Evolutionary conservation across 73 alveolate genomes (phyloP), one percentile per base, ranked within the genome.

Genomic region (Paramecium sexaurelia): DNA sequence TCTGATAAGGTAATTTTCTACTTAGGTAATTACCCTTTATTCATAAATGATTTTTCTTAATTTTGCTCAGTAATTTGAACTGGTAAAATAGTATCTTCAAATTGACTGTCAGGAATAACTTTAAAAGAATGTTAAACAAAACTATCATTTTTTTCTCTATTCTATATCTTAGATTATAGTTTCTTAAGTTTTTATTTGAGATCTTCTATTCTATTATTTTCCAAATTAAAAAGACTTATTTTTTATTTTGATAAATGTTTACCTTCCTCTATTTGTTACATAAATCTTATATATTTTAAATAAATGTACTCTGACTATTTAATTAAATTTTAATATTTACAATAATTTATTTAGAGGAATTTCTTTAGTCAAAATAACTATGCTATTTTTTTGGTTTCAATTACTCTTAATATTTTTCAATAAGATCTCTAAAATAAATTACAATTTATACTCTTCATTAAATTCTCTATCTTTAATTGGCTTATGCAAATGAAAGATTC

Each of bases 401-500:
- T 78, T 78, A 43, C 24, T 78, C 22, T 78, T 78, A 13, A 78
- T 78, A 71, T 71, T 71, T 71, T 37, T 71, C 61, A 33, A 78
- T 78, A 5, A 78, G 19, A 45, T 78, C 90, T 22, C 90, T 78
- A 78, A 78, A 78, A 78, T 39, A n/a, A 75, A 3, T 22, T 13
- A 19, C 0, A 33, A 40, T 0, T n/a, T 32, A 73, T 78, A 78
- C 90, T 45, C 73, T 45, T 78, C 90, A 78, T 78, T 78, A 10
- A 78, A 24, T 20, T 32, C 67, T n/a, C 67, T 0, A 51, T 51
- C 43, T 61, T 61, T 61, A 0, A 29, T 61, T 13, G 83, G 43
- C 11, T 61, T 61, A n/a, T 61, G 83, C 4, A 88, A 43, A 69
- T 88, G 94, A 13, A 32, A 39, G 3, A 92, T 68, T 15, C 96